These are phyloP conservation scores for Trichophyton equinum DNA, from an alignment of 2,329 filamentous ascomycete genomes.

Conservation along the genomic window DNA sequence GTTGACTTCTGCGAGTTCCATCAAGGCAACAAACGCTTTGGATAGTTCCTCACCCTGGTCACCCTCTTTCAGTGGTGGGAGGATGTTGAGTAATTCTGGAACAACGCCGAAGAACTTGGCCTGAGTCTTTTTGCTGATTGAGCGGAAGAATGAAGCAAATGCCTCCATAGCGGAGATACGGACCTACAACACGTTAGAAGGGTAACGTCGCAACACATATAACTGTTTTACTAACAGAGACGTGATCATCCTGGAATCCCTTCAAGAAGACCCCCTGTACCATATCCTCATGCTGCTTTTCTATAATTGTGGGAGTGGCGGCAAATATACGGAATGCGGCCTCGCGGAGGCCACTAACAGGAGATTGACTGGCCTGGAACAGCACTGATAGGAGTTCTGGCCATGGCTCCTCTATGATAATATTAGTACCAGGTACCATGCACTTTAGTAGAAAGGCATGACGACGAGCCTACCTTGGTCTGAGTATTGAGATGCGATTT, in stretches of 20 bases:
- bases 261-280: slow-evolving; percentile 78
- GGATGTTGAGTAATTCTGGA: slow-evolving; percentile 82
- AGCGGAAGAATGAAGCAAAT: slow-evolving; percentile 91
- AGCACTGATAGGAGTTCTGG: slow-evolving; percentile 74
- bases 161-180: slow-evolving; percentile 91
- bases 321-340: slow-evolving; percentile 91
- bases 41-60: slow-evolving; percentile 84
- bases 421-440: neutral
- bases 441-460: neutral
- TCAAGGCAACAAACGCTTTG: slow-evolving; percentile 77
- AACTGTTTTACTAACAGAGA: slow-evolving; percentile 44
- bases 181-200: slow-evolving; percentile 43
- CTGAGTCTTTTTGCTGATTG: slow-evolving; percentile 75
- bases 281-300: slow-evolving; percentile 87
- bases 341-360: slow-evolving; percentile 72
- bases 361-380: slow-evolving; percentile 81
- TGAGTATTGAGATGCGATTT: slow-evolving; percentile 86
- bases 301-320: slow-evolving; percentile 87
- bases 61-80: slow-evolving; percentile 85
- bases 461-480: slow-evolving; percentile 58
- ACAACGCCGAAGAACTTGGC: slow-evolving; percentile 77
- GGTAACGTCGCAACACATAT: slow-evolving; percentile 2
- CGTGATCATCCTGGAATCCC: slow-evolving; percentile 80
- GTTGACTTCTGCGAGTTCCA: slow-evolving; percentile 85
- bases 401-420: slow-evolving; percentile 62